Base-by-base conservation (phyloP, 768 basidiomycete genomes). In the Phylloporus sp. region DNA sequence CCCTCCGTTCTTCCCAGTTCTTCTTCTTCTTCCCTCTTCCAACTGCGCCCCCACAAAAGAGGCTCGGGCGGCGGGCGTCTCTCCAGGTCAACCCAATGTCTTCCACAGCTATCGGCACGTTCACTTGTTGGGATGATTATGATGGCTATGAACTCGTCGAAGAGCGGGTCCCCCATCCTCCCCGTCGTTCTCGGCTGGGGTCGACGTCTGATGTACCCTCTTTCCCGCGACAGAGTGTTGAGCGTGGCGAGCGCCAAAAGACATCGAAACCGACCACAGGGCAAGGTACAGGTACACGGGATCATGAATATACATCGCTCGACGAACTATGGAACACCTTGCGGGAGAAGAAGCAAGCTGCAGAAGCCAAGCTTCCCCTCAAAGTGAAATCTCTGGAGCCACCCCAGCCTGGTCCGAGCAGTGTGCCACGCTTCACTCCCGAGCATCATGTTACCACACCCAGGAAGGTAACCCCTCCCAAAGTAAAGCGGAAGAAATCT, bases 351-450 rank as follows among this genome's bases (percentile, higher is more conserved):
- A 87, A 86, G 64, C 79, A 79, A 40, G 73, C 70, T 52, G 75
- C 76, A 55, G 81, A 86, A 73, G 82, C 81, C 34, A 79, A 79
- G 54, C 75, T 81, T 56, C 79, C 78, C 42, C 75, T 80, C 24
- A 87, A 87, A 63, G 81, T 86, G 36, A 78, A 80, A 62, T 86
- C 84, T 18, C 71, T 86, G 18, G 82, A 82, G 59, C 28, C 56
- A 2, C 37, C 64, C 26, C 58, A 63, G 24, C 18, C 54, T 38
- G 54, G 50, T 35, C 22, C 59, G 35, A 65, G 54, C 40, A 44
- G 37, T 18, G 38, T 47, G 15, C 53, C 65, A n/a, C 57, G 65
- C 44, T 42, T 48, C 46, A 47, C 42, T 18, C 54, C 61, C 28
- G 61, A 65, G 20, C 65, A 58, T 13, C 53, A 50, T 46, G 35